Base-by-base conservation (phyloP, 257 asterid species). In the Datura wrightii region DNA sequence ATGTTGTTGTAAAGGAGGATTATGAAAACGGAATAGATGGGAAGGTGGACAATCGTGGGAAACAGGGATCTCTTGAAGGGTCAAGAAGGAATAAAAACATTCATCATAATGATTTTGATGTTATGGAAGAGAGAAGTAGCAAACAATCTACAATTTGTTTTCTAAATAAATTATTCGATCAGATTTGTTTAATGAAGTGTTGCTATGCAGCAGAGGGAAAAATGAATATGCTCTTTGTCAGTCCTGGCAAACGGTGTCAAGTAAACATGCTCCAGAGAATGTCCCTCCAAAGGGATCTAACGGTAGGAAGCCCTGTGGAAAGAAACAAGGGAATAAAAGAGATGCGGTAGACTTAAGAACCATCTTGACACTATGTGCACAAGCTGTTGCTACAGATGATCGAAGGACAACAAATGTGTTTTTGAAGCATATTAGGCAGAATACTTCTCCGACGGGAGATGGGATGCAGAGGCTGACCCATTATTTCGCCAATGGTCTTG, bases 361-460 rank as follows among this genome's bases (percentile, higher is more conserved):
- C 34, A 82, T 94, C 6, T 85, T 94, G 88, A 91, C 92, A 65
- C 94, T 92, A 6, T 93, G 94, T 80, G 98, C 98, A 55, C 94
- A 94, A 88, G 95, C 98, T 3, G 94, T 94, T 84, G 97, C 95
- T 55, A 90, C 93, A 3, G 93, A 93, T 86, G 95, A 94, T 70
- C 91, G 89, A 54, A 88, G 94, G 83, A 87, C 90, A 1, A 97
- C 95, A 5, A 88, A 85, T 58, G 95, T 91, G 67, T 92, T 90
- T 86, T 87, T 94, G 66, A 92, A 89, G 89, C 95, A 92, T 88
- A 89, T 94, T 4, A 88, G 97, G 37, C 87, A 92, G 54, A 90
- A 93, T 41, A 86, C 97, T n/a, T 71, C 87, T 60, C 87, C 88
- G 8, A 80, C 62, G 0, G 92, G 92, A 42, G 89, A 90, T 81